Conservation (phyloP, 805 yeast genomes). For the Candida argentea region DNA sequence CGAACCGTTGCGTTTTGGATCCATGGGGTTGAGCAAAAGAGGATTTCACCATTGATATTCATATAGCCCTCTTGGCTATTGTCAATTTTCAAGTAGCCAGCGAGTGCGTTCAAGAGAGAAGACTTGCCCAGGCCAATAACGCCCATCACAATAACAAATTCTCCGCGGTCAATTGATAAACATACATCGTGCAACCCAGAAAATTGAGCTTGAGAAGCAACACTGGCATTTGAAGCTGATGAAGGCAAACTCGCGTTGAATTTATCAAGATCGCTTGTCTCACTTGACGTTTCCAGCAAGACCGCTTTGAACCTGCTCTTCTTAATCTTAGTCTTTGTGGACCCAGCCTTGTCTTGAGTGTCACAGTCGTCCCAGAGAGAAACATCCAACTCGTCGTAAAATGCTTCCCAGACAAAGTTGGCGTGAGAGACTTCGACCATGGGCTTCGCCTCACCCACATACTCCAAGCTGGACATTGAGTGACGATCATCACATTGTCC, state of each 20-base stretch:
- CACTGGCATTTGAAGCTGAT: neutral
- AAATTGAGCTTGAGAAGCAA: conserved; percentile 9
- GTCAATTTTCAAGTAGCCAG: conserved; percentile 28
- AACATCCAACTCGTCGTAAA: conserved; percentile 15
- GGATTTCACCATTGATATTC: conserved; percentile 17
- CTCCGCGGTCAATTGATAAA: conserved; percentile 19
- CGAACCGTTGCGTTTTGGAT: conserved; percentile 33
- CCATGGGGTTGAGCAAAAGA: conserved; percentile 32
- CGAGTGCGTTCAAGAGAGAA: conserved; percentile 28
- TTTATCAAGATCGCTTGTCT: conserved; percentile 2
- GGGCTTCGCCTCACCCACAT: conserved; percentile 4
- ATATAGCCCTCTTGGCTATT: conserved; percentile 17
- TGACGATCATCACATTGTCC: conserved; percentile 4
- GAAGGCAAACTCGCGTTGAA: neutral
- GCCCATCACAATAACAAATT: conserved; percentile 33
- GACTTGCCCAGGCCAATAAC: conserved; percentile 35
- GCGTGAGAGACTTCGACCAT: conserved; percentile 18
- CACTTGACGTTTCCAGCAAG: conserved; percentile 3
- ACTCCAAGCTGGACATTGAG: neutral
- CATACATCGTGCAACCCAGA: conserved; percentile 25
- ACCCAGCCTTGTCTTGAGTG: conserved; percentile 5
- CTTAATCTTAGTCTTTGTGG: conserved; percentile 6
- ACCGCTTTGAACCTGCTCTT: conserved; percentile 3
- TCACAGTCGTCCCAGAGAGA: conserved; percentile 15
- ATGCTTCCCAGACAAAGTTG: conserved; percentile 22